Evolutionary conservation across 2,329 filamentous ascomycete genomes (phyloP), one percentile per base, ranked within the genome.

Genomic region (Zalaria obscura): DNA sequence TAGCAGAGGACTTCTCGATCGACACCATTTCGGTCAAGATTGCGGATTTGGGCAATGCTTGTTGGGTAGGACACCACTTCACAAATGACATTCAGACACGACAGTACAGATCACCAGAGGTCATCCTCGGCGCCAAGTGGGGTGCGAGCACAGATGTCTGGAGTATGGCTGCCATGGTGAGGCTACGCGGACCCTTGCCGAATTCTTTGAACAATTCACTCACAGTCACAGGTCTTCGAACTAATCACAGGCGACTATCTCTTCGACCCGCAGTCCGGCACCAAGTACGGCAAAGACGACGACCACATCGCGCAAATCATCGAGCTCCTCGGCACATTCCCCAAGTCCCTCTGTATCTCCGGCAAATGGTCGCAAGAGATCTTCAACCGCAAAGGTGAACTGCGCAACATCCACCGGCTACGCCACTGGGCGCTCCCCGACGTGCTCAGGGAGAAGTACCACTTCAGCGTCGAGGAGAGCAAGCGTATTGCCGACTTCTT

Each of bases 291-390:
- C 58, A 98, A 98, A 66, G 91, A 98, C 58, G 91, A 98, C 66
- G 91, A 98, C 58, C 91, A 98, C 65, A 95, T 98, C 50, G 91
- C 91, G 6, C 91, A 98, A 60, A 96, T 98, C 54, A 96, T 98
- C 59, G 91, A 98, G 63, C 73, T 98, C 4, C 77, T 98, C 11
- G 91, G 91, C 5, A 80, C 83, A 1, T 96, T 96, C 58, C 89
- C 91, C 41, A 93, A 93, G 60, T 83, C 84, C 4, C 73, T 96
- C 39, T 95, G 86, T 62, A 74, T 94, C 41, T 82, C 83, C 1
- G 91, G 91, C 40, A 95, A 95, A 64, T 96, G 91, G 91, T 88
- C 82, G 9, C 89, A 95, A 62, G 91, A 96, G 61, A 98, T 98
- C 48, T 98, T 98, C 70, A 96, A 95, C 61, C 79, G 91, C 50